Percentiles rank a stretch among this genome's conserved stretches.
Conservation (phyloP, 345 rosid genomes). For the Aquilaria sinensis region DNA sequence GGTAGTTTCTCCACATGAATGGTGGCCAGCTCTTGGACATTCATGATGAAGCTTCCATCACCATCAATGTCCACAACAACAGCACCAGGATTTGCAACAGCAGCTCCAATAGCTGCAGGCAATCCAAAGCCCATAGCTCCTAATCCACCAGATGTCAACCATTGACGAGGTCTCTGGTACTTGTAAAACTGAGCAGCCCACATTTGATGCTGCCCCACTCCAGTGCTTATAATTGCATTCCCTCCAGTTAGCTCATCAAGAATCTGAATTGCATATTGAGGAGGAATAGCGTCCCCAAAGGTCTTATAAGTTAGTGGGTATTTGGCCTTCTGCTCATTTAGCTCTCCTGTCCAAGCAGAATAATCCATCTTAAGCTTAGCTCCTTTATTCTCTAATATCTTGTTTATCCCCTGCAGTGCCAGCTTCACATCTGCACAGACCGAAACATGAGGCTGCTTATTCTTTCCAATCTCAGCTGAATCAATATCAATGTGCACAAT, state of each 20-base stretch:
- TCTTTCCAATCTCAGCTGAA: constrained; percentile 95
- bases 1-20: constrained; percentile 84
- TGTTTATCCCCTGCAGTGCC: constrained; percentile 70
- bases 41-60: constrained; percentile 96
- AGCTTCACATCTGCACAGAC: constrained; percentile 82
- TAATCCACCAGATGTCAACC: constrained; percentile 87
- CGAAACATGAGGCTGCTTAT: constrained; percentile 92
- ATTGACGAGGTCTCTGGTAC: constrained; percentile 80
- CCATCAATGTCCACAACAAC: constrained; percentile 93
- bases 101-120: constrained; percentile 98
- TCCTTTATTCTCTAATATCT: constrained; percentile 45
- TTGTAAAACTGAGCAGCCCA: constrained; percentile 99
- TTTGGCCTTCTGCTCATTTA: constrained; percentile 59
- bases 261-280: constrained; percentile 81
- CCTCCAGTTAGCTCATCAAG: constrained; percentile 87
- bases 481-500: constrained; percentile 96
- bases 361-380: constrained; percentile 47
- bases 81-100: constrained; percentile 83
- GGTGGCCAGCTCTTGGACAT: constrained; percentile 90
- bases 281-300: constrained; percentile 86
- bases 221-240: constrained; percentile 82
- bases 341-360: constrained; percentile 68
- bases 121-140: constrained; percentile 99
- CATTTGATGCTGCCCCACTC: constrained; percentile 99
- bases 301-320: constrained; percentile 74